A percentile compares a stretch with the other conserved stretches of the same genome.
These are phyloP conservation scores for Plasmopara muralis DNA, from an alignment of 352 stramenopile species.

Conservation along the genomic window DNA sequence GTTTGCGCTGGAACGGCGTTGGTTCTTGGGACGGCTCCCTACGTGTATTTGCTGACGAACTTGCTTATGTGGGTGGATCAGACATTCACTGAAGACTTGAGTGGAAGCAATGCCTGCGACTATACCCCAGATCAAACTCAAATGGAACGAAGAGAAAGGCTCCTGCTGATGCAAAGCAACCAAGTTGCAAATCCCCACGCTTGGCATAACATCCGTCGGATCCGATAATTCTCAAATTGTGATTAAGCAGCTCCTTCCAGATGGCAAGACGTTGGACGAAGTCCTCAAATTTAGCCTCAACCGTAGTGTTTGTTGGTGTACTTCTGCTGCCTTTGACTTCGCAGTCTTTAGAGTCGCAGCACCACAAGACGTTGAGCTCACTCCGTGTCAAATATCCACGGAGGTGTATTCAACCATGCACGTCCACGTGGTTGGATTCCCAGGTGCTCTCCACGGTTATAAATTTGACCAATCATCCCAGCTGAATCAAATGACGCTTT, in stretches of 20 bases:
- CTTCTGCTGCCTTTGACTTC: neutral
- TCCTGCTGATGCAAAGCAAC: slow-evolving; percentile 1
- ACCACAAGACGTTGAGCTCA: slow-evolving; percentile 1
- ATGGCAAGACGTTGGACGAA: slow-evolving; percentile 1
- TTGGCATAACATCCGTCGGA: neutral
- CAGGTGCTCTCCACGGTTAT: neutral
- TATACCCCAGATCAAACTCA: too few species aligned
- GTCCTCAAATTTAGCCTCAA: neutral
- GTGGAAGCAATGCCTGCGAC: too few species aligned
- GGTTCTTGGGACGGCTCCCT: too few species aligned
- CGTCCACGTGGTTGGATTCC: slow-evolving; percentile 1
- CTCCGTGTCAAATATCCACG: neutral
- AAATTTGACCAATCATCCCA: too few species aligned
- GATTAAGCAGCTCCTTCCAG: slow-evolving; percentile 2
- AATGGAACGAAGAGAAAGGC: neutral
- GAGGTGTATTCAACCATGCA: slow-evolving; percentile 2
- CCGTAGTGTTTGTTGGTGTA: neutral
- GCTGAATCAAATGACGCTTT: too few species aligned
- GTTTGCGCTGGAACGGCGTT: too few species aligned
- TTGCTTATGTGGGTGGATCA: too few species aligned
- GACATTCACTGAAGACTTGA: too few species aligned
- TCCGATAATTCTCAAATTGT: neutral
- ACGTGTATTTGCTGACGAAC: too few species aligned
- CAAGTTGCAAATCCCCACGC: slow-evolving; percentile 1
- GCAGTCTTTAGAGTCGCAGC: slow-evolving; percentile 1